Evolutionary conservation across 371 early-diverging fungal genomes (phyloP), one percentile per base, ranked within the genome.

Genomic region (Zopfochytrium polystomum): DNA sequence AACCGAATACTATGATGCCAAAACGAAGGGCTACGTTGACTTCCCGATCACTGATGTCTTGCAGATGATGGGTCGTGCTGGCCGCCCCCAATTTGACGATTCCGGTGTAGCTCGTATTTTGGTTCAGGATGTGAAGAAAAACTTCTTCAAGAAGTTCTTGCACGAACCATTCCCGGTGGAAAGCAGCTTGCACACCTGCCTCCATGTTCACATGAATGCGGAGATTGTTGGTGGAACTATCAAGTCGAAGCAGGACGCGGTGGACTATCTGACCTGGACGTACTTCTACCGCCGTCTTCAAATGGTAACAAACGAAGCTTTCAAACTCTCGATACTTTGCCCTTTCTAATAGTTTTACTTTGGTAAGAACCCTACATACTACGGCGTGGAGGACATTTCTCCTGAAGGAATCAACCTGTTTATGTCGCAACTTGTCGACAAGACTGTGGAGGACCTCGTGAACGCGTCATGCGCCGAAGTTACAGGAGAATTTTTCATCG

Each of bases 51-150:
- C 96, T 3, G 95, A 96, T 69, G 89, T 98, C 2, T 75, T 97
- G 53, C 99, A 99, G 70, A 99, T 99, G 95, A 93, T 98, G 87
- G 99, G 99, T 27, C 89, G 99, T 65, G 99, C 99, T 2, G 99
- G 98, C 15, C 88, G 99, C 50, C 97, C 97, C 6, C 98, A 99
- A 76, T 98, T 91, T 66, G 98, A 98, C 72, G 86, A 84, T 65
- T 84, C 85, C 18, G 94, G 91, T 33, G 87, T 91, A 27, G 92
- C 94, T 0, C 80, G 86, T 3, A 87, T 96, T 23, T 84, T 94
- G 68, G 94, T 93, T 0, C 87, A 89, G 26, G 93, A 95, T 56
- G 77, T 80, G 26, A 95, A 95, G 66, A 94, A 94, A 81, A 88
- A 90, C 72, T 98, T 94, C 72, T 98, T 93, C 82, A 93, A 94